Evolutionary conservation across 2,329 filamentous ascomycete species (phyloP).

Genomic region (Tolypocladium tropicale): DNA sequence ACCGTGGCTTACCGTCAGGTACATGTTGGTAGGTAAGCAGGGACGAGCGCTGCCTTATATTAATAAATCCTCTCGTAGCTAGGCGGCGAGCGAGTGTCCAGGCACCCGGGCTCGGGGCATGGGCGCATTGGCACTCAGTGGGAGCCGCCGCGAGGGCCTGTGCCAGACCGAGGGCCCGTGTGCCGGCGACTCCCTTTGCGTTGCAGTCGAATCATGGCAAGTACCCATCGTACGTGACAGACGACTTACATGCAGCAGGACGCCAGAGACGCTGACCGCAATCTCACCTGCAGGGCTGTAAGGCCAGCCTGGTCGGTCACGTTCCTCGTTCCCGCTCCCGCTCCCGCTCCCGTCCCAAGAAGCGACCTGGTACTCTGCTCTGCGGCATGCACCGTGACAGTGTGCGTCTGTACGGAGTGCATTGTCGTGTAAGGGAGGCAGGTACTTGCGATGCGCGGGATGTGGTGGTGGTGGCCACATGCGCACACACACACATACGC

Average conservation of each 20-base stretch:
- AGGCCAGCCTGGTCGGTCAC: background rate
- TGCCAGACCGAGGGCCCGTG: background rate
- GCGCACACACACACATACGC: background rate
- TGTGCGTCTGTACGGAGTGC: background rate
- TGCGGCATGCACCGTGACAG: background rate
- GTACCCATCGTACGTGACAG: background rate
- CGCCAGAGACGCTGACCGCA: background rate
- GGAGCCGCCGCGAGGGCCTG: background rate
- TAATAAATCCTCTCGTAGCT: too few relatives aligned
- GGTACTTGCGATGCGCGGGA: background rate
- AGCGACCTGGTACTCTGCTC: background rate
- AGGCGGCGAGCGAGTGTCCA: too few relatives aligned
- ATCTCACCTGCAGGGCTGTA: background rate
- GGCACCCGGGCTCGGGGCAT: too few relatives aligned
- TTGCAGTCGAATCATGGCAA: background rate
- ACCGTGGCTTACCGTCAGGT: too few relatives aligned
- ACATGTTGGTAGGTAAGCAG: too few relatives aligned
- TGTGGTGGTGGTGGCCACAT: background rate
- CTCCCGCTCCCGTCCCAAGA: background rate
- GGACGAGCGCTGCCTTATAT: too few relatives aligned
- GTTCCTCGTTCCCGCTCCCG: background rate
- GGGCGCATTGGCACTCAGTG: background rate
- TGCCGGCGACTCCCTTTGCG: background rate
- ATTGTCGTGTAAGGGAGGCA: background rate
- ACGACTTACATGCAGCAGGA: background rate